These are phyloP conservation scores for Escovopsis sp. DNA, from an alignment of 2,329 filamentous ascomycete genomes.

Conservation along the genomic window DNA sequence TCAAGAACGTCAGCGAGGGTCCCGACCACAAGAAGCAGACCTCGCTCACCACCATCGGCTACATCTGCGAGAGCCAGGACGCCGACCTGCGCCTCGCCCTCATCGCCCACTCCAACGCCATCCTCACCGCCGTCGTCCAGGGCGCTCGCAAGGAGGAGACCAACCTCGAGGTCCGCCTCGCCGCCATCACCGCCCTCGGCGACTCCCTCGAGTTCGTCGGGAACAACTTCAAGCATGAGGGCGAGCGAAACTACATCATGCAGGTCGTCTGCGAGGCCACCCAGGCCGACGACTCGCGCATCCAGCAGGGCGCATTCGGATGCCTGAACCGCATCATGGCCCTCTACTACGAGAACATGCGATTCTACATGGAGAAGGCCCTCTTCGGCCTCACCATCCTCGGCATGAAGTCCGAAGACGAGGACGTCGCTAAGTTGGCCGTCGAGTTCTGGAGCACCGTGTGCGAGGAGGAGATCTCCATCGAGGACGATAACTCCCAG, in stretches of 20 bases:
- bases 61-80: conserved; percentile 95
- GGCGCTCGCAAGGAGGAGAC: conserved; percentile 93
- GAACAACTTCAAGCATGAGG: conserved; percentile 98
- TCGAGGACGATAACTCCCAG: conserved; percentile 85
- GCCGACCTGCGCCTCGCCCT: conserved; percentile 68
- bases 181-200: conserved; percentile 84
- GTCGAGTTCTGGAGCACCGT: conserved; percentile 99
- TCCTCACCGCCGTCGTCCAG: conserved; percentile 93
- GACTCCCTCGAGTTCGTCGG: conserved; percentile 96
- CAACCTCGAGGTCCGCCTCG: conserved; percentile 78
- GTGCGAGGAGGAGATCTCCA: conserved; percentile 94
- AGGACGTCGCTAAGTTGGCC: conserved; percentile 94
- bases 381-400: conserved; percentile 93
- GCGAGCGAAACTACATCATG: conserved; percentile 99
- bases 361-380: conserved; percentile 99
- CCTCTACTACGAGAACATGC: conserved; percentile 98
- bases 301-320: conserved; percentile 92
- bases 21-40: conserved; percentile 83
- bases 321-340: conserved; percentile 98
- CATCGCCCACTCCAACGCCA: conserved; percentile 84
- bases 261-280: conserved; percentile 99
- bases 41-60: conserved; percentile 91
- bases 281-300: conserved; percentile 76
- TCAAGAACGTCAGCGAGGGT: conserved; percentile 84
- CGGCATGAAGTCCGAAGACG: conserved; percentile 95